Base-by-base conservation (phyloP, 2,329 filamentous ascomycete genomes). In the Xylaria sp. region DNA sequence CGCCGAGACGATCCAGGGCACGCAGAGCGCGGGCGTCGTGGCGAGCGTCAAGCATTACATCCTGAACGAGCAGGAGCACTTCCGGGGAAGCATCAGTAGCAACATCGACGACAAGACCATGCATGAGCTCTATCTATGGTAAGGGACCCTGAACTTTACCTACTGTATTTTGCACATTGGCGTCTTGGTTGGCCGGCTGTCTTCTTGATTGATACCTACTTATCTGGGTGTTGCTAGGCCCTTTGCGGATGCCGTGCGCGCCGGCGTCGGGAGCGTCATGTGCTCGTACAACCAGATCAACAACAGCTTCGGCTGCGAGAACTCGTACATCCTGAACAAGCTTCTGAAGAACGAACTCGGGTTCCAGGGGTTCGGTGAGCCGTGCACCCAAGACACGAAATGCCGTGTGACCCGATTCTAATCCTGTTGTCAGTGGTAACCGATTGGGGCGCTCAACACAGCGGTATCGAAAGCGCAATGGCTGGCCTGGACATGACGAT, bases 241-340 rank as follows among this genome's bases (percentile, higher is more conserved):
- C 0, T 92, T 92, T 66, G 86, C 85, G 22, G 87, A 91, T 65
- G 86, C 86, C 1, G 82, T 90, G 49, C 78, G 78, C 44, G 87
- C 87, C 5, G 86, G 87, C 4, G 85, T 88, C 5, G 81, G 81
- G 2, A 73, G 81, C 13, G 72, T 84, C 56, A 87, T 87, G 84
- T 85, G 84, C 68, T 85, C 85, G 0, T 91, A 91, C 75, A 86
- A 91, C 63, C 86, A 88, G 66, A 71, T 91, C 71, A 94, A 94
- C 74, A 90, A 89, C 70, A 90, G 84, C 4, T 91, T 90, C 62
- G 83, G 76, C 16, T 93, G 90, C 71, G 88, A 92, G 66, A 93
- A 93, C 75, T 88, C 86, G 26, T 85, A 88, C 65, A 72, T 89
- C 11, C 74, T 91, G 58, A 93, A 93, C 68, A 83, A 85, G 46